Base-by-base conservation (phyloP, 2,329 filamentous ascomycete species). In the Scedosporium boydii region DNA sequence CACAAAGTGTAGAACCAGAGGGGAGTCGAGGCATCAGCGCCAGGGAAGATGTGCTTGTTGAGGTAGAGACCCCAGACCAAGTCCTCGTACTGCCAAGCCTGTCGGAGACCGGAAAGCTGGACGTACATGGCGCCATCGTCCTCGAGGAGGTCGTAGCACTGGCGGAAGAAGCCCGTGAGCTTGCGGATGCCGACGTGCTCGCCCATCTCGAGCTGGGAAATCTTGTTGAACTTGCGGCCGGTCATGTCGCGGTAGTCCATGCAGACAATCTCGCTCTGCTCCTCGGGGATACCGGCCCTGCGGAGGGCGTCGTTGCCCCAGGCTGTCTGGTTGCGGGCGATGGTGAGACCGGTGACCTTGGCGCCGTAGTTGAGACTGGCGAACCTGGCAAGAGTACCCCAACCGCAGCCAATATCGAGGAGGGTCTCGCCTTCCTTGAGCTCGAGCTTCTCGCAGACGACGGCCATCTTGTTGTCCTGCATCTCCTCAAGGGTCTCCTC, bases 41-140 rank as follows among this genome's bases (percentile, higher is more conserved):
- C 95, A 41, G 93, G 95, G 85, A 98, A 98, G 75, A 98, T 83
- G 77, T 98, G 96, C 81, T 96, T 97, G 87, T 98, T 98, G 92
- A 98, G 96, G 84, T 97, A 98, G 57, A 98, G 84, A 74, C 95
- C 95, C 95, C 95, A 98, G 75, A 93, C 90, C 60, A 97, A 84
- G 78, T 98, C 93, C 82, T 98, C 93, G 73, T 96, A 98, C 77
- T 98, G 95, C 95, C 95, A 98, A 66, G 84, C 81, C 81, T 96
- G 96, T 69, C 95, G 89, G 65, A 99, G 84, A 78, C 95, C 95
- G 69, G 93, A 92, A 70, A 96, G 92, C 77, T 98, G 95, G 65
- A 98, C 83, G 84, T 95, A 97, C 81, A 98, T 96, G 67, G 91
- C 85, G 75, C 95, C 95, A 68, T 98, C 92, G 68, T 98, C 95